Evolutionary conservation across 2,329 filamentous ascomycete species (phyloP), one percentile per base, ranked within the genome.

Genomic region (Hymenoscyphus occultus): DNA sequence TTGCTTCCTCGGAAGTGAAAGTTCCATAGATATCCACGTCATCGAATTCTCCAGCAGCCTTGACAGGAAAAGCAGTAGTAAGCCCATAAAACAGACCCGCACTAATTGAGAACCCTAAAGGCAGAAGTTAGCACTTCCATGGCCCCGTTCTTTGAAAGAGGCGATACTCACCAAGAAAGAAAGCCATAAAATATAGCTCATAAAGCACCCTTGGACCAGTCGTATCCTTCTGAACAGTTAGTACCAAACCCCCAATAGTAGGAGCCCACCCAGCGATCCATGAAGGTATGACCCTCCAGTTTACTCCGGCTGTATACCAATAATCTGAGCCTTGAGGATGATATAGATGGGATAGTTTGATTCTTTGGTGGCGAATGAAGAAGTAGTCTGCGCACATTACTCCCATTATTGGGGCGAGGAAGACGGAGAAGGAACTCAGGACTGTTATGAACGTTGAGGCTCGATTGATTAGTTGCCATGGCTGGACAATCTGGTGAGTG

Each of bases 321-420:
- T 51, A 51, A 28, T 51, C 45, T 3, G 45, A 51, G 19, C 45
- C 45, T 51, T 51, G 45, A 3, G 45, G 45, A 2, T 51, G 45
- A 28, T 51, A 51, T 10, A 51, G n/a, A 12, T 51, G 10, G 19
- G 45, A 22, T 7, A 51, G 19, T 12, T 51, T 51, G 45, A 51
- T 51, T 9, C 22, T 51, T 51, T 51, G 45, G 4, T 51, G 9
- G 9, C 19, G 45, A 22, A 51, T 51, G 9, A 51, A 22, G 45
- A 51, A 51, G 19, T 51, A 51, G 12, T 51, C 45, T 51, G 45
- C 45, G 45, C 45, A 51, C 45, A 51, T 51, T 9, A 51, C 45
- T 51, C 45, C 45, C 45, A 51, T 51, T 51, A 51, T 51, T 13
- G 45, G 45, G 7, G 45, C 45, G 45, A 51, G 45, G 45, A 51